Evolutionary conservation across 2,329 filamentous ascomycete genomes (phyloP), one percentile per base, ranked within the genome.

Genomic region (Erysiphe neolycopersici): DNA sequence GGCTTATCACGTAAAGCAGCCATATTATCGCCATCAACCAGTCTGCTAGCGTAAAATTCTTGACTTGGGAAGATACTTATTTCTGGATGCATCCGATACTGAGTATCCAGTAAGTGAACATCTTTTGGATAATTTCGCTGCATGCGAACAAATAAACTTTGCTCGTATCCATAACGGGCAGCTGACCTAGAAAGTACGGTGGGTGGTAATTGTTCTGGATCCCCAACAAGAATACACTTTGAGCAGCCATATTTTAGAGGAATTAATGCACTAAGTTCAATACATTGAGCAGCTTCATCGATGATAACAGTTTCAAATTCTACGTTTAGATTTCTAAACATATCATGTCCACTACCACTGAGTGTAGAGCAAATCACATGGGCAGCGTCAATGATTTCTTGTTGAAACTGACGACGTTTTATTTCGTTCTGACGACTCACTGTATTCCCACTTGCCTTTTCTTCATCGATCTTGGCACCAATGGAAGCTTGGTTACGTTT

Each of bases 271-370:
- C 84, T 93, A 56, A 98, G 69, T 62, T 98, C 89, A 47, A 98
- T 91, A 59, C 87, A 98, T 66, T 98, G 89, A 14, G 89, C 89
- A 3, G 89, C 89, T 62, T 98, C 89, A 54, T 98, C 89, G 49
- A 98, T 94, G 52, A 98, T 81, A 50, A 98, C 89, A 0, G 89
- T 95, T 61, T 98, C 89, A 51, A 98, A 98, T 59, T 98, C 89
- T 43, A 98, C 83, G 53, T 81, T 85, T 45, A 98, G 63, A 52
- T 78, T 79, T 60, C 87, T 83, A 63, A 98, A 93, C 75, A 95
- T 92, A 51, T 98, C 89, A 55, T 98, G 91, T 3, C 89, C 89
- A 59, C 79, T 87, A 53, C 87, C 89, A 58, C 85, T 94, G 42
- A 98, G 73, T 0, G 89, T 98, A 37, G 87, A 81, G 59, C 89